These are phyloP conservation scores for Penicillium alfredii DNA, from an alignment of 495 filamentous ascomycete genomes.

Conservation along the genomic window DNA sequence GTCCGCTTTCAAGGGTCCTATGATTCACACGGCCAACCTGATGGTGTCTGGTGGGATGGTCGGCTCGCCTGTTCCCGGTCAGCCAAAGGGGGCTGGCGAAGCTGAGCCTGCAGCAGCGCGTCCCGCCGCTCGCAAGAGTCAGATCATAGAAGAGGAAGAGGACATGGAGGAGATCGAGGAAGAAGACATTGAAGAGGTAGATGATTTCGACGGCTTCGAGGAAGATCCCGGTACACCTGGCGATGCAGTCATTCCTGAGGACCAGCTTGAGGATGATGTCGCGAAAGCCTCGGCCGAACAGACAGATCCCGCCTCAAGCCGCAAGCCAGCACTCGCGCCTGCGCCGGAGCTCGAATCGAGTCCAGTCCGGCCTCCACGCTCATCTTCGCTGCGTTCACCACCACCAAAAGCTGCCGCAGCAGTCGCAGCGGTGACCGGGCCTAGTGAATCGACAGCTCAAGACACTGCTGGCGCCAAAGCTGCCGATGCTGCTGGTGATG, in stretches of 20 bases:
- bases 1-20: conserved; percentile 84
- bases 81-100: conserved; percentile 41
- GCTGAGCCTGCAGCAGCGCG: conserved; percentile 48
- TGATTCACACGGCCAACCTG: conserved; percentile 51
- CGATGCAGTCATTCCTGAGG: conserved; percentile 17
- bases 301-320: conserved; percentile 15
- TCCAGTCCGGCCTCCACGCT: conserved; percentile 31
- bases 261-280: conserved; percentile 3
- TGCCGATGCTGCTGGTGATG: background rate
- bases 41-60: conserved; percentile 31
- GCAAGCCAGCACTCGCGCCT: conserved; percentile 30
- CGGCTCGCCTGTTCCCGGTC: conserved; percentile 32
- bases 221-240: conserved; percentile 30
- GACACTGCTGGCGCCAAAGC: background rate
- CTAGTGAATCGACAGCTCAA: conserved; percentile 2
- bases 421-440: conserved; percentile 7
- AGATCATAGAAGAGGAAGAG: conserved; percentile 82
- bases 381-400: conserved; percentile 31
- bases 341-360: conserved; percentile 30
- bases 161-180: conserved; percentile 64
- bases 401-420: conserved; percentile 8
- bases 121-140: conserved; percentile 52
- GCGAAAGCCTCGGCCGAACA: conserved; percentile 6
- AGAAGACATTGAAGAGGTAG: conserved; percentile 61
- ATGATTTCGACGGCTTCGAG: conserved; percentile 56